These are phyloP conservation scores for Peribolospora kevripleyi DNA, from an alignment of 768 basidiomycete genomes.

Conservation along the genomic window DNA sequence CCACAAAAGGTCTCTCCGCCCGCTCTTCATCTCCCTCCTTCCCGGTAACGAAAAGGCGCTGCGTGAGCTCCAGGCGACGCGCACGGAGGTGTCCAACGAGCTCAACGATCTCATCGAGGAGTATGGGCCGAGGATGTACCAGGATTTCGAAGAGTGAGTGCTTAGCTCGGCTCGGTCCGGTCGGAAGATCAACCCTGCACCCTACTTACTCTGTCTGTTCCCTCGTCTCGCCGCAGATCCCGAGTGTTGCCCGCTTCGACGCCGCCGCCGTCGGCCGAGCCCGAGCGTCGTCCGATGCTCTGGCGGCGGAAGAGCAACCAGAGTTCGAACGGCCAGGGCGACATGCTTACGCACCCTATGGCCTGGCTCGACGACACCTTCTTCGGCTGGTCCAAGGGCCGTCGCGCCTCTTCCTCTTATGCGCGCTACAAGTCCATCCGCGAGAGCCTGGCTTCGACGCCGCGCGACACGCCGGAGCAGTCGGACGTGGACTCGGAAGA, in stretches of 20 bases:
- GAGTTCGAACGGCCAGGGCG: background rate
- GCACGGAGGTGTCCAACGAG: slow-evolving; percentile 54
- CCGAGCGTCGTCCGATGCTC: slow-evolving; percentile 35
- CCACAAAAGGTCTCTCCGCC: slow-evolving; percentile 52
- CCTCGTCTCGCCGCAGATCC: slow-evolving; percentile 4
- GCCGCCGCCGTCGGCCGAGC: slow-evolving; percentile 29
- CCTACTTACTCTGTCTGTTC: background rate
- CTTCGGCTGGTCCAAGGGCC: slow-evolving; percentile 42
- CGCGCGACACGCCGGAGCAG: too few relatives aligned
- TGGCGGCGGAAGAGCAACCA: background rate
- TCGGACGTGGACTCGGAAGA: too few relatives aligned
- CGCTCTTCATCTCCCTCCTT: slow-evolving; percentile 59
- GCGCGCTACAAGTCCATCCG: background rate
- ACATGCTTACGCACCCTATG: slow-evolving; percentile 61
- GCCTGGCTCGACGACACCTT: slow-evolving; percentile 79
- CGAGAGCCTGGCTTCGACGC: too few relatives aligned
- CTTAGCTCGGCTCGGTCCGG: background rate
- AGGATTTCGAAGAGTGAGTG: slow-evolving; percentile 58
- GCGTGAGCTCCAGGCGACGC: slow-evolving; percentile 45
- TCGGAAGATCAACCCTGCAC: background rate
- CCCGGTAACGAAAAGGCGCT: slow-evolving; percentile 71
- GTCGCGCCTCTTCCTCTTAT: slow-evolving; percentile 14
- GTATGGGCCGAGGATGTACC: slow-evolving; percentile 64
- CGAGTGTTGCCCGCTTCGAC: slow-evolving; percentile 44
- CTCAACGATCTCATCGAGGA: slow-evolving; percentile 62